Evolutionary conservation across 2,329 filamentous ascomycete species (phyloP).

Genomic region (Pezicula neosporulosa): DNA sequence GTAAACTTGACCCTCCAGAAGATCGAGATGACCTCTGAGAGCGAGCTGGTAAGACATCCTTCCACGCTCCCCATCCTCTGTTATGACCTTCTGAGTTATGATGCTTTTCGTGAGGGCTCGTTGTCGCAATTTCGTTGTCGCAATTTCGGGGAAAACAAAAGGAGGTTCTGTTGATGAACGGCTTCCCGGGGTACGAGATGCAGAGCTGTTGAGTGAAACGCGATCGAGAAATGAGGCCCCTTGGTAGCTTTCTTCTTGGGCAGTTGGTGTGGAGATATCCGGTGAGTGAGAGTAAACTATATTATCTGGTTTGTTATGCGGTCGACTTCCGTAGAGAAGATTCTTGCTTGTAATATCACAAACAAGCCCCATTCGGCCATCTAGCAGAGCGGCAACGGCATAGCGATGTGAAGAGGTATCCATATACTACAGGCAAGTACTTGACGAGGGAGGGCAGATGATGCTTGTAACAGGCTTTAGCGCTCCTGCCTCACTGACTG

Average conservation of each 20-base stretch:
- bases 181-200: constrained; percentile 4
- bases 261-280: background rate
- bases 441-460: constrained; percentile 50
- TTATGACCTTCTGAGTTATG: background rate
- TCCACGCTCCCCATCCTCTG: background rate
- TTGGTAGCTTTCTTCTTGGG: background rate
- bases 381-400: constrained; percentile 55
- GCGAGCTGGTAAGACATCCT: background rate
- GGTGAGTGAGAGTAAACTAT: background rate
- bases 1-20: constrained; percentile 8
- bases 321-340: background rate
- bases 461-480: constrained; percentile 48
- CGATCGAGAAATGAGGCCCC: constrained; percentile 18
- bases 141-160: constrained; percentile 21
- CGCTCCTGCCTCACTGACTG: constrained; percentile 18
- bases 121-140: constrained; percentile 17
- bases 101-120: background rate
- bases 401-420: constrained; percentile 54
- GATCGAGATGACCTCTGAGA: background rate
- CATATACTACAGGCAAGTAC: constrained; percentile 60
- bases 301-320: background rate
- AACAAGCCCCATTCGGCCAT: constrained; percentile 57
- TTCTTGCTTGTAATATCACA: constrained; percentile 44
- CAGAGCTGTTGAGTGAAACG: constrained; percentile 19
- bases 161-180: constrained; percentile 8